A percentile compares a stretch with the other conserved stretches of the same genome.
These are phyloP conservation scores for Ganoderma sp. DNA, from an alignment of 1,284 basidiomycete species.

Conservation along the genomic window DNA sequence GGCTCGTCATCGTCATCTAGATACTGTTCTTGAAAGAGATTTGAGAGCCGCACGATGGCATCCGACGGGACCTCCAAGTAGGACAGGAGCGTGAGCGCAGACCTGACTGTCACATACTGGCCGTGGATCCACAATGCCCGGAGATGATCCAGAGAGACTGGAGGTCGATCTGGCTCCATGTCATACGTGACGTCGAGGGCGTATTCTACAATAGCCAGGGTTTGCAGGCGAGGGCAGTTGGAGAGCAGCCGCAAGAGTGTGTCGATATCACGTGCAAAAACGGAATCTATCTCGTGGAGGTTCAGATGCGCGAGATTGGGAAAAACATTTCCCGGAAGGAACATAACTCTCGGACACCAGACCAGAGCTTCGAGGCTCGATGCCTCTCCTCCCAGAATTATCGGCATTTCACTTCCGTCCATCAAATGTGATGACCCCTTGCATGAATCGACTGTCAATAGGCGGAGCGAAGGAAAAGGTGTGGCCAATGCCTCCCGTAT, in stretches of 20 bases:
- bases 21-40: neutral
- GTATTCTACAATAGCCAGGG: neutral
- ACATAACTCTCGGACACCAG: neutral
- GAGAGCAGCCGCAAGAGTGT: neutral
- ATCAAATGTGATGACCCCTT: too few species aligned
- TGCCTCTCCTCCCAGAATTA: neutral
- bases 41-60: neutral
- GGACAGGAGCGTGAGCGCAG: neutral
- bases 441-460: neutral
- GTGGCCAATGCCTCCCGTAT: neutral
- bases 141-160: neutral
- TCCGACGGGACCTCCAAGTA: neutral
- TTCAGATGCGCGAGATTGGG: conserved; percentile 2
- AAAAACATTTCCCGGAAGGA: conserved; percentile 5
- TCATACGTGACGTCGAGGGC: neutral
- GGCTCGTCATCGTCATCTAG: neutral
- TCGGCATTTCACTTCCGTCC: neutral
- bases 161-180: neutral
- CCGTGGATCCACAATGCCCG: neutral
- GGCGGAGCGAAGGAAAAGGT: neutral
- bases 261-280: neutral
- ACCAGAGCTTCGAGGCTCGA: neutral
- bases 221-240: neutral
- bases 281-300: neutral
- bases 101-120: neutral